phyloP scores from a whole-genome alignment of 139 green algal genomes.

The Chlorella sp. region DNA sequence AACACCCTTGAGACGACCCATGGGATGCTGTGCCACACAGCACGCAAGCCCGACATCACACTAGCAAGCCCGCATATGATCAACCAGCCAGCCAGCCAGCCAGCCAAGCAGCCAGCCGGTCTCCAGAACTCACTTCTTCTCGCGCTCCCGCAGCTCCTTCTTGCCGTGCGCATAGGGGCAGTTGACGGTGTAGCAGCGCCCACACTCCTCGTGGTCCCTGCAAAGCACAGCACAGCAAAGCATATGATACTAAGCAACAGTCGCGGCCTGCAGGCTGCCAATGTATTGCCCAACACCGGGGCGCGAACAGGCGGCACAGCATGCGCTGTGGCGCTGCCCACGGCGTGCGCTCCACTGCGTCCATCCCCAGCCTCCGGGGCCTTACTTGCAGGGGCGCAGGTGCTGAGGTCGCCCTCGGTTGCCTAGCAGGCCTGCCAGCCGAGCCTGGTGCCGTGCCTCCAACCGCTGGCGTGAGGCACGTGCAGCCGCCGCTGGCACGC shows the following conservation, averaged over 20 bases:
- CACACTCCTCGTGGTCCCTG: neutral
- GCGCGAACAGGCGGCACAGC: no score
- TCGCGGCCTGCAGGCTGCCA: no score
- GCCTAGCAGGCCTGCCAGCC: neutral
- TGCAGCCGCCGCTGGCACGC: neutral
- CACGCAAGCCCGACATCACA: neutral
- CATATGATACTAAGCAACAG: no score
- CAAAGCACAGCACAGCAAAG: neutral
- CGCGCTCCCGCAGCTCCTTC: neutral
- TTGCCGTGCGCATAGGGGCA: constrained; percentile 5
- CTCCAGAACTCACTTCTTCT: neutral
- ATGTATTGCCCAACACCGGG: no score
- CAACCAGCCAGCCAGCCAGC: neutral
- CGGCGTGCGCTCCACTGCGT: no score
- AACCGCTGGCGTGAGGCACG: neutral
- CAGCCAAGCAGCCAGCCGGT: neutral
- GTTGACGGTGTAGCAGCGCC: neutral
- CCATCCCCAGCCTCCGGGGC: no score
- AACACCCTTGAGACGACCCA: no score
- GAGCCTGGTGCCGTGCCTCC: neutral
- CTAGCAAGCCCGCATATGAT: neutral
- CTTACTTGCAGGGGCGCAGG: neutral
- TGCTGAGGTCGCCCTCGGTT: neutral
- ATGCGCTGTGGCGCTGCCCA: no score
- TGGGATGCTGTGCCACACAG: neutral